Base-by-base conservation (phyloP, 805 yeast genomes). In the Kodamaea laetipori region DNA sequence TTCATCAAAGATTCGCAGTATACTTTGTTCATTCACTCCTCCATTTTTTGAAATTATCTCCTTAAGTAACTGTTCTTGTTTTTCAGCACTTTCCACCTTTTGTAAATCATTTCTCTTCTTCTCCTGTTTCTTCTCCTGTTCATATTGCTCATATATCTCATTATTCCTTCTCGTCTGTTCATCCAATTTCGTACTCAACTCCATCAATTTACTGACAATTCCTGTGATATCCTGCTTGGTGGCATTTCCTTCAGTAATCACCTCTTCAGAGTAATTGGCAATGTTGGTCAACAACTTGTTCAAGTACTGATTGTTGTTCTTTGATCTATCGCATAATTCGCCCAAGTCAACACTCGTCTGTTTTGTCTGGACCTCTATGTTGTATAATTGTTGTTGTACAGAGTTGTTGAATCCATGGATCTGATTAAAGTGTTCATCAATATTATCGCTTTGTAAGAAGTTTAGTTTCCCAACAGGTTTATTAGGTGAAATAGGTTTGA, bases 251-350 rank as follows among this genome's bases (percentile, higher is more conserved):
- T 64, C 68, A 7, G 67, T 61, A 6, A 62, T 54, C 3, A 68
- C 69, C 31, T 66, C 69, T 15, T 56, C 51, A 2, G 69, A 61
- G 51, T 66, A 64, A n/a, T 54, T 50, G 8, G 69, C 63, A 21
- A 70, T 58, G 35, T 62, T 61, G 17, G 60, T 56, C 10, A 70
- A 57, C 31, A 69, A 54, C 46, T 58, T 61, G 44, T 61, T 67
- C 56, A 69, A 62, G 45, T 65, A 50, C 43, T 60, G 63, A 48
- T 70, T 68, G 48, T 70, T 69, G 49, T 65, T 68, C 51, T 65
- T 69, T 64, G 64, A 69, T 23, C 74, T 51, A 31, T 67, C 72
- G 17, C 56, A 57, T 36, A 70, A 56, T 46, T 69, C 70, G 4
- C 53, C 64, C 43, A 69, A 49, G 47, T 69, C 75, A 1, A 59